Evolutionary conservation across 805 yeast genomes (phyloP), one percentile per base, ranked within the genome.

Genomic region (Isabelozyma heimii): DNA sequence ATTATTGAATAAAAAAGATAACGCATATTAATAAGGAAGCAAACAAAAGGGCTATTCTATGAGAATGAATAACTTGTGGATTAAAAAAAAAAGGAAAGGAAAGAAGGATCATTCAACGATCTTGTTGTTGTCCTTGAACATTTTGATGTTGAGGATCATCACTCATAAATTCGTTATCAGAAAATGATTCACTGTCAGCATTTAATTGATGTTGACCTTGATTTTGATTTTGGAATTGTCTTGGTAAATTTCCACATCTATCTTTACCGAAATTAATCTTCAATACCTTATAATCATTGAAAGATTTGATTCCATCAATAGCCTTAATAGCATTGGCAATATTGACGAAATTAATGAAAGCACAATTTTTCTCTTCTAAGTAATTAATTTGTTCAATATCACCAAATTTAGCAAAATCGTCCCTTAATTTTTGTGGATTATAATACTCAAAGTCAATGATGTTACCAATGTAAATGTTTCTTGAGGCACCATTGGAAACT

Each of bases 341-440:
- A 65, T 90, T 88, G 16, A 96, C 89, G 62, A 90, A 91, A 66
- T 91, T 91, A 49, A 91, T 87, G 67, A 92, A 91, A 24, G 94
- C 96, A 69, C 97, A 91, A 50, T 85, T 84, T 65, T 87, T 86
- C 58, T 87, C 94, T 41, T 83, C 84, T 50, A 89, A 75, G 63
- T 87, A 88, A 64, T 94, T 91, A 63, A 94, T 88, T 68, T 91
- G 98, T 68, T 94, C 99, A 55, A 94, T 89, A 54, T 89, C 97
- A 40, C 99, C 99, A 72, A 84, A 91, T 59, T 83, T 85, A 26
- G 82, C 73, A 62, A 92, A 91, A 64, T 87, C 91, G 5, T 68
- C 70, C 58, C 92, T 78, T 56, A 92, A 75, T 56, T 87, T 83
- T 13, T 72, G 70, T 49, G 83, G 83, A 45, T 77, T 75, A 61